Conservation (phyloP, 441 rosid species). For the Biscutella laevigata region DNA sequence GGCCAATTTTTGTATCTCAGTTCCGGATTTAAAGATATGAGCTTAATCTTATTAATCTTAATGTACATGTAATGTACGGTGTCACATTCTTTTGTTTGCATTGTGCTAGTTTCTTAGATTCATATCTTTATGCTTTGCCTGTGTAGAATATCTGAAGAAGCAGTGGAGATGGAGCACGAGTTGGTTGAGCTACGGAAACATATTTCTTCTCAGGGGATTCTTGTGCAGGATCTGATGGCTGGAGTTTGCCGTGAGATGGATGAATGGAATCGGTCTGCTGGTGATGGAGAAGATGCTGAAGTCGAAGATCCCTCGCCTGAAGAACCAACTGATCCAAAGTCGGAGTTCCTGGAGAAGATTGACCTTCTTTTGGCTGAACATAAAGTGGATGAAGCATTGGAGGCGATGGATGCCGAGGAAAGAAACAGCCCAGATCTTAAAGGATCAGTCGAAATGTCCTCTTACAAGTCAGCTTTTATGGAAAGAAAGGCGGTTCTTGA, state of each 20-base stretch:
- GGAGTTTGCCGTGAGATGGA: slow-evolving; percentile 70
- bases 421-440: slow-evolving; percentile 48
- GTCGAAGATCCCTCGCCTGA: slow-evolving; percentile 25
- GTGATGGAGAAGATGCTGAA: slow-evolving; percentile 29
- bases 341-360: slow-evolving; percentile 46
- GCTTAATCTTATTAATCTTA: too few relatives aligned
- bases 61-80: too few relatives aligned
- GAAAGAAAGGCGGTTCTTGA: slow-evolving; percentile 64
- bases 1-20: background rate
- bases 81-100: background rate
- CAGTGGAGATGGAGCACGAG: slow-evolving; percentile 86
- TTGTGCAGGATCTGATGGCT: slow-evolving; percentile 78
- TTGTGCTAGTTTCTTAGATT: slow-evolving; percentile 8
- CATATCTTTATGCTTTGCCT: background rate
- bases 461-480: slow-evolving; percentile 46
- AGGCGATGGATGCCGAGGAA: slow-evolving; percentile 68
- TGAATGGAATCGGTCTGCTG: slow-evolving; percentile 48
- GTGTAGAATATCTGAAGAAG: slow-evolving; percentile 85
- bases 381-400: slow-evolving; percentile 63
- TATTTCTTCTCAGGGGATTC: slow-evolving; percentile 75
- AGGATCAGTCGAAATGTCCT: slow-evolving; percentile 40
- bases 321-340: slow-evolving; percentile 28
- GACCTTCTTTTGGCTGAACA: slow-evolving; percentile 87
- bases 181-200: slow-evolving; percentile 69
- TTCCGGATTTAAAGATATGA: background rate